phyloP scores from a whole-genome alignment of 1,284 basidiomycete species.

The Cutaneotrichosporon cyanovorans region DNA sequence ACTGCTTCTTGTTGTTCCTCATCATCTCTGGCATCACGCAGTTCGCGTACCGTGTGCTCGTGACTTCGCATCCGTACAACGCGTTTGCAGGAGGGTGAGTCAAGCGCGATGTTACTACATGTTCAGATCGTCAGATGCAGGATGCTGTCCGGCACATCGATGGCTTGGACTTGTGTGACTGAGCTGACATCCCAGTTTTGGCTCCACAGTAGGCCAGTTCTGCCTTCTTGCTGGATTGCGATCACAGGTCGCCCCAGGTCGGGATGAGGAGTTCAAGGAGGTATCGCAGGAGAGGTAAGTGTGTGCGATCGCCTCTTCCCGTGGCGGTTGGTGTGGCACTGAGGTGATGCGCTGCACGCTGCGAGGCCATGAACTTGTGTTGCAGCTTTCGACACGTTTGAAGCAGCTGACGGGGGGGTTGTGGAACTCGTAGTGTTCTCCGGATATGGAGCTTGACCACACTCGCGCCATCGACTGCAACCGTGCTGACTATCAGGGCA shows the following conservation, averaged over 20 bases:
- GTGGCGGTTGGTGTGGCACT: no score
- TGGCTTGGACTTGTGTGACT: no score
- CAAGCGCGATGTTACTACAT: no score
- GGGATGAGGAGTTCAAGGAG: slow-evolving; percentile 62
- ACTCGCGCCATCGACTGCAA: no score
- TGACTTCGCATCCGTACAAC: slow-evolving; percentile 95
- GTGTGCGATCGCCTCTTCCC: no score
- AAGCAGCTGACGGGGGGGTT: no score
- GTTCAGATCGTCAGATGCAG: no score
- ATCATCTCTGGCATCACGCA: slow-evolving; percentile 84
- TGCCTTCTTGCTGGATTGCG: slow-evolving; percentile 87
- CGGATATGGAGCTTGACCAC: no score
- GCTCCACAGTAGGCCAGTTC: slow-evolving; percentile 91
- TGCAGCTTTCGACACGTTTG: no score
- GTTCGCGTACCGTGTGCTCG: slow-evolving; percentile 82
- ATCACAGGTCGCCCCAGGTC: slow-evolving; percentile 74
- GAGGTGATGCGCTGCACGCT: no score
- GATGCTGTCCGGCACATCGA: no score
- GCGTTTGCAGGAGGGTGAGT: slow-evolving; percentile 90
- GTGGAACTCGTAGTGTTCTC: neutral
- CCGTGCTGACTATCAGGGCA: slow-evolving; percentile 56
- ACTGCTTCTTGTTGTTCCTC: slow-evolving; percentile 85
- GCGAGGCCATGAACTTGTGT: no score
- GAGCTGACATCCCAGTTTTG: slow-evolving; percentile 58
- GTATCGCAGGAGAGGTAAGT: slow-evolving; percentile 89